Base-by-base conservation (phyloP, 805 yeast species). In the Candida piceae region DNA sequence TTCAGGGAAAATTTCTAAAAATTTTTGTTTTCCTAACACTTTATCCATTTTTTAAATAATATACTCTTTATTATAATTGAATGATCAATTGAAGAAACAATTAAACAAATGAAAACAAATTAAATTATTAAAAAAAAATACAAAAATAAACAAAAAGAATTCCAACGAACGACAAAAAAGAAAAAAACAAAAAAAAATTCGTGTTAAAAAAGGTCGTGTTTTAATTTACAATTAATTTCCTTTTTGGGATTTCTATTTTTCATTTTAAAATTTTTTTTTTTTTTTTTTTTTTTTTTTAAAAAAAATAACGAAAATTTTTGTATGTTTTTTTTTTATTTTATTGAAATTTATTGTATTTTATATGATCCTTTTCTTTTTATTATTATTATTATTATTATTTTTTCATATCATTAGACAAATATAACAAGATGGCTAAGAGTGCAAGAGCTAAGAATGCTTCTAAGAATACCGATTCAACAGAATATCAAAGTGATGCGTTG, bases 1-100 rank as follows among this genome's bases (percentile, higher is more conserved):
- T 27, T 69, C 70, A 45, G 90, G 94, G 65, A 90, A 88, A 33
- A 78, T 80, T 16, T 63, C 66, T 39, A 81, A 57, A 56, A 84
- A 84, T 53, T 72, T 76, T 31, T 69, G 64, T 65, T 69, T 80
- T 36, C 69, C 59, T 15, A 55, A 56, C 34, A 46, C 55, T 44
- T 67, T 67, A 28, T 60, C 66, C 64, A 60, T 59, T 31, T 5
- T 44, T 12, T 13, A 5, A n/a, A 16, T 26, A 5, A 26, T 13
- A n/a, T n/a, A n/a, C n/a, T n/a, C n/a, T n/a, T n/a, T n/a, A n/a
- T n/a, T n/a, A n/a, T 26, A 26, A 6, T 6, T 26, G 13, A 27
- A 12, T 16, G 13, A n/a, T 18, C 23, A 10, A 21, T 7, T 21
- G 23, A 7, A 21, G 10, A 7, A 21, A 21, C 23, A 21, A 21